Conservation (phyloP, 2,329 filamentous ascomycete genomes). For the Calonectria pteridis region DNA sequence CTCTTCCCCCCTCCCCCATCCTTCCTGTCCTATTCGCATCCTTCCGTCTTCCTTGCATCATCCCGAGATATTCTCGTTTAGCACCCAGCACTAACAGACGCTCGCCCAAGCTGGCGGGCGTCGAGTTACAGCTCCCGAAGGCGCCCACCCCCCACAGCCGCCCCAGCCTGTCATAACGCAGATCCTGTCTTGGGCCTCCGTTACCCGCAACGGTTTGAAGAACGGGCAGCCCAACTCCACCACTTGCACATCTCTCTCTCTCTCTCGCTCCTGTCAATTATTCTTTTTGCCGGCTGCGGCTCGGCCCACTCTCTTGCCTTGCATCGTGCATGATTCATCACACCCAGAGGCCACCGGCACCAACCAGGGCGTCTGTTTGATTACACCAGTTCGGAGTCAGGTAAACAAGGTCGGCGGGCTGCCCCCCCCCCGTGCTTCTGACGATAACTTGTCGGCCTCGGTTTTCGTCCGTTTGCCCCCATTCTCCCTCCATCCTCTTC, state of each 20-base stretch:
- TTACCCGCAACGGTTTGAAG: constrained; percentile 27
- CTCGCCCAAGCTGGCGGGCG: constrained; percentile 18
- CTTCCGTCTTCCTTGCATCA: not conserved
- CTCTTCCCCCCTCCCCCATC: not conserved
- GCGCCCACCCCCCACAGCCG: not conserved
- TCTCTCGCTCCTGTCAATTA: too few relatives aligned
- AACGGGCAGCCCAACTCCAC: not conserved
- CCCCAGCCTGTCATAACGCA: not conserved
- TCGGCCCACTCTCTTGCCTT: constrained; percentile 19
- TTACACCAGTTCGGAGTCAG: not conserved
- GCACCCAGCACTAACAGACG: constrained; percentile 18
- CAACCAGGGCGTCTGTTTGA: not conserved
- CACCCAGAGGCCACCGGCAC: not conserved
- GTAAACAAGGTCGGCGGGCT: constrained; percentile 29
- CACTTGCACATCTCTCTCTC: not conserved
- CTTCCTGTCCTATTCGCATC: not conserved
- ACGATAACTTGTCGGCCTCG: constrained; percentile 44
- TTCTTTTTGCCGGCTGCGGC: not conserved
- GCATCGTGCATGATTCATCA: constrained; percentile 31
- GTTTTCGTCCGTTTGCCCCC: constrained; percentile 26
- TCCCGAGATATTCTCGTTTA: constrained; percentile 26
- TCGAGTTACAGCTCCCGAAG: constrained; percentile 14
- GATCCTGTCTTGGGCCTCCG: constrained; percentile 9
- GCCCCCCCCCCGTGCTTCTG: constrained; percentile 33
- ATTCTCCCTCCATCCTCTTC: constrained; percentile 6